A percentile compares a stretch with the other conserved stretches of the same genome.
Evolutionary conservation across 192 early-diverging fungal genomes (phyloP).

Genomic region (Phycomyces blakesleeanus): DNA sequence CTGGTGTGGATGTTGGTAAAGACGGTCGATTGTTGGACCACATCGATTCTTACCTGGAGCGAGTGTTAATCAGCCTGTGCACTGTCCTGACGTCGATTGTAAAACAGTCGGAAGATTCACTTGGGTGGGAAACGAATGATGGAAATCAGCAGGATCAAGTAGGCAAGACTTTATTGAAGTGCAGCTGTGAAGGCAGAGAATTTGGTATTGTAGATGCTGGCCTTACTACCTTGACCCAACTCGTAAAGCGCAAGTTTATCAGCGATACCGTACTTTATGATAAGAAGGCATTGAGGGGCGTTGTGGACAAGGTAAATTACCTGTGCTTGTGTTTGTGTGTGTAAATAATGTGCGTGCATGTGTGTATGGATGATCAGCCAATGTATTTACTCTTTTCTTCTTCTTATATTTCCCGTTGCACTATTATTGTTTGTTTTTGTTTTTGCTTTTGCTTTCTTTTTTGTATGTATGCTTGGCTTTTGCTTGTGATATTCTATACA

Average conservation of each 20-base stretch:
- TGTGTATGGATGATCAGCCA: too few species aligned
- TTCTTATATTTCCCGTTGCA: background rate
- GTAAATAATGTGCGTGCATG: too few species aligned
- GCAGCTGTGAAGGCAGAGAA: constrained; percentile 30
- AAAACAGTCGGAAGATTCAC: background rate
- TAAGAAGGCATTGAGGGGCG: constrained; percentile 31
- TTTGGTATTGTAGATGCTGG: constrained; percentile 50
- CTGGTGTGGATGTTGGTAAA: constrained; percentile 18
- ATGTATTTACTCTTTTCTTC: too few species aligned
- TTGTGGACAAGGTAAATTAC: constrained; percentile 43
- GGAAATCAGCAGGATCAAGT: background rate
- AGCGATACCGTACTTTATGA: constrained; percentile 27
- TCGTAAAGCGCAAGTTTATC: constrained; percentile 39
- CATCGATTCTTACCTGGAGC: constrained; percentile 14
- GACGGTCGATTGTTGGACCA: constrained; percentile 14
- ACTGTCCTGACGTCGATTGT: constrained; percentile 1
- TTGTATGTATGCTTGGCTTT: too few species aligned
- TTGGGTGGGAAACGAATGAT: background rate
- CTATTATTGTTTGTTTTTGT: too few species aligned
- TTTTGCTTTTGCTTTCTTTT: too few species aligned
- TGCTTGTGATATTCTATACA: too few species aligned
- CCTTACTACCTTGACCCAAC: constrained; percentile 39
- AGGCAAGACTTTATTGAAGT: constrained; percentile 22
- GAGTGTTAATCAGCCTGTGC: constrained; percentile 1
- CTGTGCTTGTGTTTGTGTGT: background rate